Base-by-base conservation (phyloP, 169 alveolate genomes). In the Plasmodium coatneyi region DNA sequence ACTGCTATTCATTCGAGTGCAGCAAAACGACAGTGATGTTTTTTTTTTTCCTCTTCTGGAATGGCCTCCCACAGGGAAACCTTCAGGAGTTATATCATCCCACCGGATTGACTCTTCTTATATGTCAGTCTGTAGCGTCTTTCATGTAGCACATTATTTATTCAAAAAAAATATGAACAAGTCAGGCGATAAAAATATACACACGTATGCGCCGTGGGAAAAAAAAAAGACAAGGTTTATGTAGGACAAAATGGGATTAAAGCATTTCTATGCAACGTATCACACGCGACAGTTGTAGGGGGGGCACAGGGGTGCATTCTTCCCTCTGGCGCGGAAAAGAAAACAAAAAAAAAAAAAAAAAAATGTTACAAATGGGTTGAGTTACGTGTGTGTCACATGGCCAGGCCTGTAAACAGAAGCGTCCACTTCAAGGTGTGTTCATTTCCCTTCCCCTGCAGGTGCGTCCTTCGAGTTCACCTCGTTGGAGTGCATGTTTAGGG, bases 381-480 rank as follows among this genome's bases (percentile, higher is more conserved):
- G 39, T 32, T 32, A 32, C 52, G 0, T 41, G 2, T 41, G 12
- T 7, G 52, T 41, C 52, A 41, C 52, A 41, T 0, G 2, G 52
- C 12, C 14, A 41, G 52, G 52, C 0, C 14, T 41, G 52, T 41
- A 0, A 41, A 41, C 16, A 12, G 10, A 22, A 56, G 14, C 3
- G 16, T 1, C 32, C 72, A 56, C 16, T 56, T 56, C 7, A 56
- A 22, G 72, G 30, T 56, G 32, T 56, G 72, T 10, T 56, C 30
- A n/a, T 10, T 5, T 56, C 14, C 76, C 76, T 7, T 28, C 76
- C 76, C 36, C 36, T 5, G 70, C 16, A 4, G 34, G 43, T 10
- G 76, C n/a, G 25, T 49, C 39, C 32, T 83, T 83, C 28, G 81
- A 83, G 52, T 66, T 83, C 66, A 66, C 22, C 49, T 83, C 92